Conservation (phyloP, 352 stramenopile genomes). For the Phytophthora melonis region DNA sequence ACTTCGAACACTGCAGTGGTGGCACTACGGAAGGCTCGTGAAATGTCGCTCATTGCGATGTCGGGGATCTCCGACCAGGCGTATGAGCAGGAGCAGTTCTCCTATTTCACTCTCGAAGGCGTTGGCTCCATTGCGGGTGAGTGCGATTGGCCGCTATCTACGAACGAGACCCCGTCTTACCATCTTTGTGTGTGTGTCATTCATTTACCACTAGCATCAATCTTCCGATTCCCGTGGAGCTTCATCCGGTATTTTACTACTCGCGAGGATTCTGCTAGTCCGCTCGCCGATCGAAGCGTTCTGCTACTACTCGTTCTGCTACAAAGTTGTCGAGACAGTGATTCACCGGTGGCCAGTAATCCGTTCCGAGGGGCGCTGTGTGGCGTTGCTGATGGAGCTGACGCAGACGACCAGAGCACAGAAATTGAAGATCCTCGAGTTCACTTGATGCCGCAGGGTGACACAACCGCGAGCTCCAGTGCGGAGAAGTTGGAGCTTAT, state of each 20-base stretch:
- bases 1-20: conserved; percentile 48
- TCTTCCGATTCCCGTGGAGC: conserved; percentile 70
- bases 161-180: background rate
- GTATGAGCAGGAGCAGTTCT: conserved; percentile 68
- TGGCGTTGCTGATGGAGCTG: conserved; percentile 41
- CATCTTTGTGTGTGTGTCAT: background rate
- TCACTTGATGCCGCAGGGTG: conserved; percentile 26
- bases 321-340: conserved; percentile 71
- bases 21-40: conserved; percentile 50
- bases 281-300: conserved; percentile 72
- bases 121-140: conserved; percentile 69
- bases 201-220: conserved; percentile 46
- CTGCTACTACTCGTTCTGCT: conserved; percentile 76
- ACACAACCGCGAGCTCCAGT: conserved; percentile 7
- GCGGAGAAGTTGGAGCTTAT: conserved; percentile 44
- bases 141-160: conserved; percentile 17
- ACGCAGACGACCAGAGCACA: conserved; percentile 36
- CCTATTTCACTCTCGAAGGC: conserved; percentile 75
- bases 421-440: conserved; percentile 42
- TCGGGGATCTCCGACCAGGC: conserved; percentile 53
- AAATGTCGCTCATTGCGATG: conserved; percentile 73
- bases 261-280: conserved; percentile 57
- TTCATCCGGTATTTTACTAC: conserved; percentile 80
- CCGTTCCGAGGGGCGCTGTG: conserved; percentile 69
- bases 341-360: conserved; percentile 52